These are phyloP conservation scores for Beauveria caledonica DNA, from an alignment of 2,329 filamentous ascomycete genomes.

Conservation along the genomic window DNA sequence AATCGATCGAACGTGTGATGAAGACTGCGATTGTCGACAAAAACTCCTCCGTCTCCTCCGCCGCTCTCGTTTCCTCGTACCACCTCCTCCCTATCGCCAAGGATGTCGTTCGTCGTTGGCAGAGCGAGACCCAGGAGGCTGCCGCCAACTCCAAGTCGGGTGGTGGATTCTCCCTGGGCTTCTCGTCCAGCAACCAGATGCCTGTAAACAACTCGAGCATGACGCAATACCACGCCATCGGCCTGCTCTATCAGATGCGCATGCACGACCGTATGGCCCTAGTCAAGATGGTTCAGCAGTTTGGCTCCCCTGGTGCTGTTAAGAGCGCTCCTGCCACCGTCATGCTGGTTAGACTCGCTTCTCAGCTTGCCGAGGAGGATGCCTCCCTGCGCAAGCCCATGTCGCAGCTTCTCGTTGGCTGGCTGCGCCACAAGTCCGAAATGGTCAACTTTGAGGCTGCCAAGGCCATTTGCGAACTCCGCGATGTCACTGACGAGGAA, in stretches of 20 bases:
- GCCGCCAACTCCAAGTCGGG: conserved; percentile 84
- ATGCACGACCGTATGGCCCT: conserved; percentile 95
- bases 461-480: conserved; percentile 93
- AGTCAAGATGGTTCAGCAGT: conserved; percentile 99
- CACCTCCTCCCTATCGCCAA: conserved; percentile 93
- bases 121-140: conserved; percentile 96
- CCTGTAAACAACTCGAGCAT: conserved; percentile 92
- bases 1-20: conserved; percentile 96
- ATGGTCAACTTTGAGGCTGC: conserved; percentile 99
- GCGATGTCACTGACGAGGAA: conserved; percentile 85
- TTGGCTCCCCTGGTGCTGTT: conserved; percentile 79
- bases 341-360: conserved; percentile 84
- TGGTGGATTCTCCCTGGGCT: conserved; percentile 83
- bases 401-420: conserved; percentile 93
- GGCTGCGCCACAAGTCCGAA: conserved; percentile 96
- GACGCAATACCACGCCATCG: conserved; percentile 98
- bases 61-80: conserved; percentile 92
- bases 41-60: conserved; percentile 93
- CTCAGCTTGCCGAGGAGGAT: conserved; percentile 91
- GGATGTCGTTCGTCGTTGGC: conserved; percentile 94
- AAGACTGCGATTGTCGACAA: conserved; percentile 99
- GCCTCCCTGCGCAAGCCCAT: conserved; percentile 83
- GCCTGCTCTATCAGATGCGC: conserved; percentile 94
- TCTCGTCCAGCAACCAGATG: conserved; percentile 65
- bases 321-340: conserved; percentile 92